Base-by-base conservation (phyloP, 176 grass and related monocot species). In the Oryza meyeriana region DNA sequence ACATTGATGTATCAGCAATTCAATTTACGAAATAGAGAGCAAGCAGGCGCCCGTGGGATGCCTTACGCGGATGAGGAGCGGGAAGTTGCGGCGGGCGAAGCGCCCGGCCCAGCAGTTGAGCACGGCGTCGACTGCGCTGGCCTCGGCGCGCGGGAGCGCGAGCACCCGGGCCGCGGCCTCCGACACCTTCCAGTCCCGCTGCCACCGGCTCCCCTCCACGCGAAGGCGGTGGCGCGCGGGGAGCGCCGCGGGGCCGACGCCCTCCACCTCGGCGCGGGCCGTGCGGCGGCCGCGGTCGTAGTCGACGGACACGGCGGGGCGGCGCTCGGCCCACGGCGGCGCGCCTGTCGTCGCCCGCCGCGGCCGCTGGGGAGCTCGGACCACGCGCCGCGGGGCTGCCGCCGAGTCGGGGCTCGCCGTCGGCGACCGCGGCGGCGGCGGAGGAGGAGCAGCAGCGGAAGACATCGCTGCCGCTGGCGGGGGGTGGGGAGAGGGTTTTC, bases 101-200 rank as follows among this genome's bases (percentile, higher is more conserved):
- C 92, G 86, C 1, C 92, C 95, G 4, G 90, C 88, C 95, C 92
- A 98, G 74, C 62, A 89, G 84, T 95, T 95, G 66, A 98, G 93
- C 38, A 95, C 79, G 81, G 62, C 84, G 25, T 95, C 93, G 76
- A 95, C 83, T 38, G 90, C 83, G 24, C 28, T 12, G 26, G 77
- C 84, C 66, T 98, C 92, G 72, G 81, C 84, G 28, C 44, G 87
- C 30, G 91, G 64, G 5, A 98, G 75, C 41, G 39, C 61, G 62
- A 95, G 75, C 65, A 95, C 72, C 14, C 84, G 92, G 65, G 83
- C 83, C 20, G 76, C 89, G 52, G 71, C 90, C 88, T 98, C 84
- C 26, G 95, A 93, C 72, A 98, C 88, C 71, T 90, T 91, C 92
- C 92, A 98, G 71, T 95, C 90, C 67, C 71, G 61, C 58, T 98